A percentile compares a stretch with the other conserved stretches of the same genome.
phyloP scores from a whole-genome alignment of 192 early-diverging fungal species.

The Coemansia erecta region DNA sequence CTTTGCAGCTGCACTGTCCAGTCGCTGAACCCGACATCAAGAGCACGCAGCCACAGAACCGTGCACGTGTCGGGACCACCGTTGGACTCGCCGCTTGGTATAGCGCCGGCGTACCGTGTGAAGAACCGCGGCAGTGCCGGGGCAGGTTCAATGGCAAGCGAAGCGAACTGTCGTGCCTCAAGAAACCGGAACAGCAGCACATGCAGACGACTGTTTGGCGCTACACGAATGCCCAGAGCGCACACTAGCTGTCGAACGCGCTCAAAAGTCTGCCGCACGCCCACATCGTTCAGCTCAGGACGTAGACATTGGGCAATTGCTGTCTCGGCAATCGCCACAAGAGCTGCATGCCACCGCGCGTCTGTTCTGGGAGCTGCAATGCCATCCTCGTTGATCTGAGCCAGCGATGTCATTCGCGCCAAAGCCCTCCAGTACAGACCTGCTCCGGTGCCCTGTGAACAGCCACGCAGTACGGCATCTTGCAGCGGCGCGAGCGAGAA shows the following conservation, averaged over 20 bases:
- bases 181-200: conserved; percentile 36
- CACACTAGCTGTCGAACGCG: conserved; percentile 27
- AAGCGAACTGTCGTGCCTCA: conserved; percentile 30
- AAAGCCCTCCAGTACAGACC: conserved; percentile 31
- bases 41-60: conserved; percentile 37
- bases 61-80: conserved; percentile 31
- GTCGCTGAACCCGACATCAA: conserved; percentile 21
- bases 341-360: conserved; percentile 7
- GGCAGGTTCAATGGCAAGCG: conserved; percentile 46
- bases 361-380: conserved; percentile 33
- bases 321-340: conserved; percentile 20
- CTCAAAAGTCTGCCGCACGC: conserved; percentile 32
- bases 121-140: conserved; percentile 51
- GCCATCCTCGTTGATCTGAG: conserved; percentile 43
- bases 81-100: conserved; percentile 6
- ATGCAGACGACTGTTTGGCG: conserved; percentile 20
- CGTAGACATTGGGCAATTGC: conserved; percentile 23
- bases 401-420: conserved; percentile 16
- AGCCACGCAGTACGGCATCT: neutral
- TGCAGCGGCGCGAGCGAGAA: neutral
- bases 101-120: conserved; percentile 30
- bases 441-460: neutral
- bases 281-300: conserved; percentile 14
- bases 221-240: conserved; percentile 10
- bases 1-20: conserved; percentile 20